Conservation (phyloP, 2,329 filamentous ascomycete genomes). For the Hymenoscyphus fraxineus region DNA sequence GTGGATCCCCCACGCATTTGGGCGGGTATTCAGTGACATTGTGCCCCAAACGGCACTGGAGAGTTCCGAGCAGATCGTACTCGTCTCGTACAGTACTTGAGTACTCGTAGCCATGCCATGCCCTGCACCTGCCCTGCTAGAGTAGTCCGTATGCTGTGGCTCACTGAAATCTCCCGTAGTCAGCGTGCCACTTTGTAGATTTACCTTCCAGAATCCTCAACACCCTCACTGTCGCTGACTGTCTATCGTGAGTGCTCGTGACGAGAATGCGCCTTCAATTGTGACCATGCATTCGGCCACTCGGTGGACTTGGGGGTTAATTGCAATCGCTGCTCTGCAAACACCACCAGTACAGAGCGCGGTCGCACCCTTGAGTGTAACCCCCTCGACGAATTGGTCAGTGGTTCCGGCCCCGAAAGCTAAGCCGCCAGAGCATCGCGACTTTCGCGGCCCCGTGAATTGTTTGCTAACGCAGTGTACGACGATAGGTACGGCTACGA, state of each 20-base stretch:
- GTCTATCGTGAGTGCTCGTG: not conserved
- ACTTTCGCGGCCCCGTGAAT: not conserved
- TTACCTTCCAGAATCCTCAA: slow-evolving; percentile 3
- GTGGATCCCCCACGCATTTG: not conserved
- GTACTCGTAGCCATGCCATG: too few species aligned
- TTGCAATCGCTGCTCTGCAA: slow-evolving; percentile 14
- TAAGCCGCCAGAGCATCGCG: not conserved
- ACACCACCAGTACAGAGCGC: slow-evolving; percentile 11
- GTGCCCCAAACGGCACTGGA: not conserved
- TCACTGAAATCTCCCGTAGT: slow-evolving; percentile 2
- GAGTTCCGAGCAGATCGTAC: too few species aligned
- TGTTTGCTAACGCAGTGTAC: not conserved
- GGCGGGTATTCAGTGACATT: not conserved
- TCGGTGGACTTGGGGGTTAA: slow-evolving; percentile 16
- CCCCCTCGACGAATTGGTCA: slow-evolving; percentile 29
- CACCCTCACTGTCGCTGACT: not conserved
- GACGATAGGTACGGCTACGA: slow-evolving; percentile 58
- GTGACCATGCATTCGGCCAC: slow-evolving; percentile 25
- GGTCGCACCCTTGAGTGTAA: slow-evolving; percentile 25
- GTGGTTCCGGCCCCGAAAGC: not conserved
- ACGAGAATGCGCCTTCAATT: slow-evolving; percentile 13
- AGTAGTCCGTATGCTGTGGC: not conserved
- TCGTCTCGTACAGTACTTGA: too few species aligned
- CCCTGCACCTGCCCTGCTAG: not conserved
- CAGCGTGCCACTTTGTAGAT: not conserved